Evolutionary conservation across 495 filamentous ascomycete genomes (phyloP).

Genomic region (Antarctomyces pellizariae): DNA sequence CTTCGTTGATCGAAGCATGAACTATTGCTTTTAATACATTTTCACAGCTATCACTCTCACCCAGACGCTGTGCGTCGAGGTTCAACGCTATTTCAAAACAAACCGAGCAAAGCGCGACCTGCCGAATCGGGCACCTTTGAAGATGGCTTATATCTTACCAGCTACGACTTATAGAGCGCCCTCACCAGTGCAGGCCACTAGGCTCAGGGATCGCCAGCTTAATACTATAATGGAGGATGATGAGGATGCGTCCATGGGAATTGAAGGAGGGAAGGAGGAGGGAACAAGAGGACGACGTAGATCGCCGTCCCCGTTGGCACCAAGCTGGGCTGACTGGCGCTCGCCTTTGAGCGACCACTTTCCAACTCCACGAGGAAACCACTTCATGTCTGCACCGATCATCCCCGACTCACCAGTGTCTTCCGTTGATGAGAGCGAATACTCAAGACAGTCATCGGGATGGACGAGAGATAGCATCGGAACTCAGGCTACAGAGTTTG

Average conservation of each 20-base stretch:
- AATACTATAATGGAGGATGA: constrained; percentile 75
- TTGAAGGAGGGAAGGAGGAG: constrained; percentile 14
- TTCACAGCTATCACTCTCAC: constrained; percentile 3
- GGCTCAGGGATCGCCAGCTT: constrained; percentile 39
- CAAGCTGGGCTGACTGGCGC: constrained; percentile 16
- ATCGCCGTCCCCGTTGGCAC: constrained; percentile 3
- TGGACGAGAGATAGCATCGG: constrained; percentile 29
- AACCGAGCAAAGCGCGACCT: constrained; percentile 6
- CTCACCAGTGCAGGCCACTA: constrained; percentile 46
- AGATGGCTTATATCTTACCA: constrained; percentile 37
- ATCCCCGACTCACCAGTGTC: constrained; percentile 19
- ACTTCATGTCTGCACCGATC: constrained; percentile 31
- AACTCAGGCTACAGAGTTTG: constrained; percentile 41
- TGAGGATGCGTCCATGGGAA: constrained; percentile 16
- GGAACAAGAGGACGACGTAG: constrained; percentile 9
- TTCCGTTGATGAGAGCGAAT: constrained; percentile 24
- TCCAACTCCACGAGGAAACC: constrained; percentile 31
- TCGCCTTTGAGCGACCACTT: constrained; percentile 37
- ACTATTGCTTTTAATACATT: constrained; percentile 13
- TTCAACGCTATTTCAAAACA: constrained; percentile 6
- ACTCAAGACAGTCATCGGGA: constrained; percentile 24
- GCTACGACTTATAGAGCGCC: constrained; percentile 35
- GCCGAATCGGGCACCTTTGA: constrained; percentile 13
- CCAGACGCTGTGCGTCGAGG: constrained; percentile 19
- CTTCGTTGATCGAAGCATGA: constrained; percentile 20